Evolutionary conservation across 129 eudicot species (phyloP), one percentile per base, ranked within the genome.

Genomic region (Saussurea involucrata): DNA sequence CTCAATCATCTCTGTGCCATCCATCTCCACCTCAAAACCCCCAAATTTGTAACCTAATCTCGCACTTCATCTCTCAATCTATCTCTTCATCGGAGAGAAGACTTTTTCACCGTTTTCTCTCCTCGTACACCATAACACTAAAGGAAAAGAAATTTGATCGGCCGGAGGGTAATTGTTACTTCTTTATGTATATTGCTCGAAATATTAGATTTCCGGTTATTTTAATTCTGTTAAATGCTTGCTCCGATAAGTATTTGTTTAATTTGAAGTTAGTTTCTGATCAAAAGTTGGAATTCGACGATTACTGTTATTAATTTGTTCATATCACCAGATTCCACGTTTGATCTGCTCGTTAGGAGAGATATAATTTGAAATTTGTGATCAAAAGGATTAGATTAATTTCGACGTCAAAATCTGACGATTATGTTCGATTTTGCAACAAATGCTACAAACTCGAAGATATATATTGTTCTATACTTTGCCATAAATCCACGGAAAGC

Each of bases 41-140:
- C 74, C 74, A 73, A 63, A 42, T 63, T 31, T 63, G 29, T 22
- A 70, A 61, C 72, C 72, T 72, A 42, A 77, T 58, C 8, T 61
- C 28, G 8, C 40, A 64, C 7, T 55, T 8, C 55, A 65, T 72
- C n/a, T 49, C 32, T 80, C 61, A 36, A 40, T 65, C 31, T 32
- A 61, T 73, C 63, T 66, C 28, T 49, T 55, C 76, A 80, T 65
- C 15, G 83, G 83, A 80, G 78, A 80, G 79, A 80, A 80, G 74
- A 72, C 78, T 37, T 24, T 53, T 72, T 33, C 83, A 31, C 60
- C 18, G 79, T 73, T 73, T 72, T 80, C 83, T 80, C 83, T 80
- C 83, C 84, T 72, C 74, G 63, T 42, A 17, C 42, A 4, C 20
- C 67, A 68, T 37, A 57, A 29, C 58, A 49, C 1, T 34, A 68